phyloP scores from a whole-genome alignment of 169 alveolate species.

The Plasmodium coatneyi region DNA sequence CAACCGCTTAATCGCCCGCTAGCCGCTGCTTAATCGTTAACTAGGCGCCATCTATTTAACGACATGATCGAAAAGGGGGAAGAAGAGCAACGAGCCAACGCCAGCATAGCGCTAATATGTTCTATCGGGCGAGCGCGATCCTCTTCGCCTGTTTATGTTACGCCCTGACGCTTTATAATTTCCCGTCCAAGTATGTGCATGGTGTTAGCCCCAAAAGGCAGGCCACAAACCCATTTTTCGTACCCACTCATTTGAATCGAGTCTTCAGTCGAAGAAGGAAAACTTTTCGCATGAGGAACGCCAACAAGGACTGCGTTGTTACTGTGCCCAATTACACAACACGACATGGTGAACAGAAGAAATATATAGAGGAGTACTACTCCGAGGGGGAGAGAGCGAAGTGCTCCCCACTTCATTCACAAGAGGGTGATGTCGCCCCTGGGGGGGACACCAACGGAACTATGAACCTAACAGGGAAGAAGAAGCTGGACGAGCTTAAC shows the following conservation, averaged over 20 bases:
- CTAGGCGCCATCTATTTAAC: neutral
- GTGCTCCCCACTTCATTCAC: neutral
- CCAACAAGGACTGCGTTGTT: neutral
- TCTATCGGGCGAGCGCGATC: constrained; percentile 9
- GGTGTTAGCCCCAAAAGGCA: neutral
- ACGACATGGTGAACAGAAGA: neutral
- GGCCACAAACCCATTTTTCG: neutral
- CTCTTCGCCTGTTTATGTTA: constrained; percentile 28
- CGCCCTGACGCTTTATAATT: constrained; percentile 12
- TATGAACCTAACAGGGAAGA: neutral
- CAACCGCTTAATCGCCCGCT: neutral
- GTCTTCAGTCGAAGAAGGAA: neutral
- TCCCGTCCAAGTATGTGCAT: neutral
- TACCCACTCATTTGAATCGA: neutral
- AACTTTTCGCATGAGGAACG: neutral
- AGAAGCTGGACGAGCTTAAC: neutral
- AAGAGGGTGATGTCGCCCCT: neutral
- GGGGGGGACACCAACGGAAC: neutral
- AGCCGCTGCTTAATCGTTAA: neutral
- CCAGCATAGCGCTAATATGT: constrained; percentile 48
- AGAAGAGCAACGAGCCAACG: neutral
- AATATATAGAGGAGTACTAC: neutral
- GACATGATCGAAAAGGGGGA: constrained; percentile 17
- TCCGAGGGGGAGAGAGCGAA: neutral
- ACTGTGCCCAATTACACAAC: neutral